A percentile compares a stretch with the other conserved stretches of the same genome.
Conservation (phyloP, 257 asterid species). For the Striga asiatica region DNA sequence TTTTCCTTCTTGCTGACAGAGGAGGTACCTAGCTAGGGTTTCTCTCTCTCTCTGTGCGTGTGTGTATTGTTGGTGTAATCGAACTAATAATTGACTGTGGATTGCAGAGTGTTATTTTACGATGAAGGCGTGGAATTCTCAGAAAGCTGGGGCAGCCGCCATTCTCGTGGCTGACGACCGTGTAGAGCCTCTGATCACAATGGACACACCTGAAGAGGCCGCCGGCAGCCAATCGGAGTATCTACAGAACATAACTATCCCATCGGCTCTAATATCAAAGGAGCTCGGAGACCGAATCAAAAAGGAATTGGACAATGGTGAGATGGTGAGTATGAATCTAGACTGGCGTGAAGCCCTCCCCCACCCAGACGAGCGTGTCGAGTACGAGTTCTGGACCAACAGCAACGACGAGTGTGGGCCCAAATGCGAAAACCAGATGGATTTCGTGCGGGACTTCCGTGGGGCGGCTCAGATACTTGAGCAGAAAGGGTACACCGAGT, state of each 20-base stretch:
- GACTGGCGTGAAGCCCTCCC: conserved; percentile 91
- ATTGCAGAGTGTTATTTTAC: conserved; percentile 58
- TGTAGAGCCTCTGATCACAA: conserved; percentile 55
- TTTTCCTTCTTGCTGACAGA: conserved; percentile 34
- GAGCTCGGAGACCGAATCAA: conserved; percentile 61
- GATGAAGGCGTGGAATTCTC: conserved; percentile 76
- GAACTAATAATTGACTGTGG: too few relatives aligned
- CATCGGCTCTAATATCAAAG: conserved; percentile 60
- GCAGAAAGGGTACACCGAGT: conserved; percentile 63
- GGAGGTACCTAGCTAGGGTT: too few relatives aligned
- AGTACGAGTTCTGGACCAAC: conserved; percentile 76
- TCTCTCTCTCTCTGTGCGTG: too few relatives aligned
- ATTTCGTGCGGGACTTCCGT: conserved; percentile 45
- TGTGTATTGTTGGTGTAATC: background rate
- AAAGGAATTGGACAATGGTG: conserved; percentile 39
- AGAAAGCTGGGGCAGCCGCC: conserved; percentile 78
- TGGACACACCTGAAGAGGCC: conserved; percentile 73
- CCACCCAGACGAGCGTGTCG: conserved; percentile 76
- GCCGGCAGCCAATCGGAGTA: conserved; percentile 35
- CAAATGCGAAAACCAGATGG: conserved; percentile 61
- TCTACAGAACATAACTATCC: conserved; percentile 53
- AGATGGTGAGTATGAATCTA: conserved; percentile 56
- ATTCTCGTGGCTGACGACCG: conserved; percentile 67
- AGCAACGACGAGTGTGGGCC: conserved; percentile 75
- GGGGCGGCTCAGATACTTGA: conserved; percentile 82